Percentiles rank a stretch among this genome's conserved stretches.
These are phyloP conservation scores for Fusarium sacchari DNA, from an alignment of 2,329 filamentous ascomycete genomes.

Conservation along the genomic window DNA sequence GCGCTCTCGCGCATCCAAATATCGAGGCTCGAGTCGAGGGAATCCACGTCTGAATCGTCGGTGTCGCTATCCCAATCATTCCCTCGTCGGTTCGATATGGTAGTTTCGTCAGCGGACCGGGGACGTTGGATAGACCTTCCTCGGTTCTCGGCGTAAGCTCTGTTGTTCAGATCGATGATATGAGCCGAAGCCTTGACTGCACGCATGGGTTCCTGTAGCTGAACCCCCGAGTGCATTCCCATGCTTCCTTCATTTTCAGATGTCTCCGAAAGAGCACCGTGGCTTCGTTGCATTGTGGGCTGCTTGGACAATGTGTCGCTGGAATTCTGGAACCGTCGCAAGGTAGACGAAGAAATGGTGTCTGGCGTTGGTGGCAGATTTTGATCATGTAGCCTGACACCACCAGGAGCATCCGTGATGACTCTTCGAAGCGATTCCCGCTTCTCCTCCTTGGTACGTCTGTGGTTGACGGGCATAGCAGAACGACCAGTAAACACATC, in stretches of 20 bases:
- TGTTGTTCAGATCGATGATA: constrained; percentile 37
- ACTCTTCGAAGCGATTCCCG: constrained; percentile 60
- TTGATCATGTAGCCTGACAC: constrained; percentile 55
- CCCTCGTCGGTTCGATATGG: constrained; percentile 51
- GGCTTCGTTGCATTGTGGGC: constrained; percentile 43
- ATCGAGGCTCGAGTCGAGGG: constrained; percentile 62
- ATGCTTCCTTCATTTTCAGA: constrained; percentile 34
- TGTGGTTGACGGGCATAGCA: constrained; percentile 31
- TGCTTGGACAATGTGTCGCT: constrained; percentile 58
- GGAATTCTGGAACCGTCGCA: constrained; percentile 61
- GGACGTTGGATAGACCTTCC: constrained; percentile 51
- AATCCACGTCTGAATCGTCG: constrained; percentile 54
- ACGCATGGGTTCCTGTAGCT: constrained; percentile 22
- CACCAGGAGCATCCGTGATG: constrained; percentile 56
- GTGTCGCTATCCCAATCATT: constrained; percentile 58
- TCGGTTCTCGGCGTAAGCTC: constrained; percentile 30
- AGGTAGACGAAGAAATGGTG: constrained; percentile 66
- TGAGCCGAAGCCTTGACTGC: constrained; percentile 31
- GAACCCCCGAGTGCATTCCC: constrained; percentile 33
- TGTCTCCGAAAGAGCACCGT: constrained; percentile 45
- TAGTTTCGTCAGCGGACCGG: constrained; percentile 59
- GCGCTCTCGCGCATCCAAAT: constrained; percentile 67
- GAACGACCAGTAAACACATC: constrained; percentile 26
- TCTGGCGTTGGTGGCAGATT: constrained; percentile 67
- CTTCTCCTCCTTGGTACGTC: constrained; percentile 57